Base-by-base conservation (phyloP, 2,329 filamentous ascomycete genomes). In the Fusarium tuaranense region DNA sequence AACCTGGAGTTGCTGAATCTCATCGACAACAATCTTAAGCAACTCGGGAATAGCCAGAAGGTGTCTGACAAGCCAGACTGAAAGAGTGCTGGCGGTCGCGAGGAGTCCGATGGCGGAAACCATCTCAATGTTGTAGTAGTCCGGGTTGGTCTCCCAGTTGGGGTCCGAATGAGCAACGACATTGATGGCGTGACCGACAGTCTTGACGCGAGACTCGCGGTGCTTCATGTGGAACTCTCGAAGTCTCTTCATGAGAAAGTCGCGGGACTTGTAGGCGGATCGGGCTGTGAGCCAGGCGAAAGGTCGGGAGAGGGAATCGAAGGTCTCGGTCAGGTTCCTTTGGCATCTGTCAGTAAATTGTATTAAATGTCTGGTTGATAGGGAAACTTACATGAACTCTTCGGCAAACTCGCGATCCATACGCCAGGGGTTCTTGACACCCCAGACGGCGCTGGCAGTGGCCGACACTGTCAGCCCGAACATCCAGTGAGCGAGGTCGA, bases 111-210 rank as follows among this genome's bases (percentile, higher is more conserved):
- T 73, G 5, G 80, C 80, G 38, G 80, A 78, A 39, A 81, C 78
- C 72, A 81, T 79, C 63, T 81, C 80, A 22, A 80, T 78, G 10
- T 79, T 76, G 65, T 79, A 81, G 63, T 81, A 81, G 66, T 81
- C 80, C 5, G 70, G 68, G 67, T 81, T 81, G 13, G 62, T 76
- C 36, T 81, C 79, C 80, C 80, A 81, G 58, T 79, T 18, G 2
- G 74, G 70, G 39, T 81, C 80, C 2, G 73, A 76, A 38, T 80
- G 74, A 32, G 78, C 79, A 5, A 81, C 72, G 27, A 80, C 76
- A 16, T 82, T 81, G 74, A 82, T 80, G 18, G 71, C 74, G 27
- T 81, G 80, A 5, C 79, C 80, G 0, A 78, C 74, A 14, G 78
- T 76, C 27, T 61, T 48, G 12, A 78, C 25, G 7, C 78, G 76